Evolutionary conservation across 176 grass and related monocot genomes (phyloP), one percentile per base, ranked within the genome.

Genomic region (Ananas comosus): DNA sequence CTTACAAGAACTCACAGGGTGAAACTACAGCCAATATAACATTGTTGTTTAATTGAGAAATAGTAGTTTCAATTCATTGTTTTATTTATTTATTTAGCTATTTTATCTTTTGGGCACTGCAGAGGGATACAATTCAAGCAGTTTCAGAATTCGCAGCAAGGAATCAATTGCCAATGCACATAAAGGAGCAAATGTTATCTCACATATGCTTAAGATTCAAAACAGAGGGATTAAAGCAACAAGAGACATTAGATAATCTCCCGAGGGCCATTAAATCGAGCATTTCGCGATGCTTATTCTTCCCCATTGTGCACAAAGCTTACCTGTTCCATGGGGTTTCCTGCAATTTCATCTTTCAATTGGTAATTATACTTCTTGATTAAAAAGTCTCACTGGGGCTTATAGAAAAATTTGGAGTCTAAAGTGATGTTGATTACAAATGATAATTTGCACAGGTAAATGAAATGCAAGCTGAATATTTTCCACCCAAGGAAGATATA

Each of bases 141-240:
- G 75, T 66, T 49, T 77, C 75, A 59, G 75, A 77, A 48, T 77
- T 69, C 29, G 75, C 66, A 29, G 47, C 75, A 50, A 77, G 75
- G 50, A 77, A 77, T 69, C 66, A 77, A 47, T 51, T 77, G 17
- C 75, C 75, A 13, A n/a, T 49, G 10, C 33, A 77, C 13, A 59
- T 69, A 69, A 51, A 69, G 65, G 75, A 77, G 53, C 65, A 69
- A 48, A 69, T 77, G 75, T 24, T 77, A 69, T 77, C 75, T 59
- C 75, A 77, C 53, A 69, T 77, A 77, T 77, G 75, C 65, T 13
- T 77, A 68, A 77, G 75, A 19, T 77, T 69, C 53, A 77, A 77
- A 52, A 77, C 75, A 59, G 75, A 77, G 65, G 65, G 66, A 13
- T 21, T 77, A 27, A 77, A 69, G 59, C 75, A 77, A 59, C 75